Evolutionary conservation across 768 basidiomycete genomes (phyloP), one percentile per base, ranked within the genome.

Genomic region (Russula sp.): DNA sequence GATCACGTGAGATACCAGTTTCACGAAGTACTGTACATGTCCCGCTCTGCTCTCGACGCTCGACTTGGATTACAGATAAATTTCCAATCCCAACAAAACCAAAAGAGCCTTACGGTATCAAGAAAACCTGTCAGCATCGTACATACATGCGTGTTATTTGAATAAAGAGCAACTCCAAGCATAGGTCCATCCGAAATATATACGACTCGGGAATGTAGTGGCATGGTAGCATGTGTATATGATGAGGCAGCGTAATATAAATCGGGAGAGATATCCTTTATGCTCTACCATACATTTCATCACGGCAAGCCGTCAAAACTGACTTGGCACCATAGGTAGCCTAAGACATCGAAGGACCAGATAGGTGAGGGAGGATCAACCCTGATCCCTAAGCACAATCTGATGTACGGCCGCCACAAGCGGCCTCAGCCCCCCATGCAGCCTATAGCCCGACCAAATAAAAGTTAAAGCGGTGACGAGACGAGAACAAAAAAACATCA

Each of bases 321-420:
- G 14, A 16, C 20, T 18, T 11, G 30, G 11, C 22, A 9, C 32
- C 44, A 44, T 14, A 1, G 6, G 28, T 16, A 8, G 1, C 20
- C 42, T 32, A 36, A 48, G 32, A 24, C 32, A 42, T 46, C 53
- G 34, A 24, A 10, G 24, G 9, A 52, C 22, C 5, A 26, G 24
- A 38, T 9, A 11, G 7, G 36, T 32, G 49, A 18, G 24, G 26
- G 14, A 3, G n/a, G 22, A 34, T 18, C 32, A 2, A 52, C 52
- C 32, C 59, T 40, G 30, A 2, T 61, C 52, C n/a, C 63, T 40
- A 22, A 65, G 30, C 9, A 61, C 32, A 49, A 67, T 53, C 49
- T 67, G 66, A 40, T 67, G 66, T 26, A 60, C 52, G 8, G 38
- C 28, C 18, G 66, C 66, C 24, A 65, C 63, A 26, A 67, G 42